Evolutionary conservation across 1,284 basidiomycete genomes (phyloP).

Genomic region (Vanrija humicola): DNA sequence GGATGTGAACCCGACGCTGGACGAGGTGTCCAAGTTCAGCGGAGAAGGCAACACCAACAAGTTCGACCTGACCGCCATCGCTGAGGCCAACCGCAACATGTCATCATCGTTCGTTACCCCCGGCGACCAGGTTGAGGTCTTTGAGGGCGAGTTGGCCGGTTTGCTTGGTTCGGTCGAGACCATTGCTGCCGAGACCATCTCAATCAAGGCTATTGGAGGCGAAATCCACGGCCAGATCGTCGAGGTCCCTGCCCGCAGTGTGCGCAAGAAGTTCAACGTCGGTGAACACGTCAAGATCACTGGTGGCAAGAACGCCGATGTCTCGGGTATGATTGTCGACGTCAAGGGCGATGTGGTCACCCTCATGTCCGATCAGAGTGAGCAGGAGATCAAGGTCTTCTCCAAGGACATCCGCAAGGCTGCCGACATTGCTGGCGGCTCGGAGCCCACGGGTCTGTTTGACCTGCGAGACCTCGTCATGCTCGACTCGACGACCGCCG

Average conservation of each 20-base stretch:
- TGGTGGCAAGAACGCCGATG: slow-evolving; percentile 87
- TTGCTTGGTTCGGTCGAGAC: slow-evolving; percentile 88
- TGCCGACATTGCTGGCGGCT: slow-evolving; percentile 84
- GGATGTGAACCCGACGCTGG: slow-evolving; percentile 89
- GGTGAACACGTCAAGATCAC: slow-evolving; percentile 99
- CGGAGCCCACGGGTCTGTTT: slow-evolving; percentile 67
- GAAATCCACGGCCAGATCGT: slow-evolving; percentile 68
- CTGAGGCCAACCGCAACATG: slow-evolving; percentile 42
- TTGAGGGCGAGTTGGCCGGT: slow-evolving; percentile 93
- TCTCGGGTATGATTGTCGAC: slow-evolving; percentile 93
- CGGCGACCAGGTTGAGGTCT: slow-evolving; percentile 95
- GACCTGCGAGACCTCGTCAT: slow-evolving; percentile 96
- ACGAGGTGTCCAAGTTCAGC: slow-evolving; percentile 90
- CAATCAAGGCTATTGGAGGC: slow-evolving; percentile 59
- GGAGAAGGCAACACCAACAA: slow-evolving; percentile 47
- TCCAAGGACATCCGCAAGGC: slow-evolving; percentile 96
- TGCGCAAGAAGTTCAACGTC: slow-evolving; percentile 90
- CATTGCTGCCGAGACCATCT: slow-evolving; percentile 81
- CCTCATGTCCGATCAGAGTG: slow-evolving; percentile 93
- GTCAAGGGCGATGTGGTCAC: slow-evolving; percentile 89
- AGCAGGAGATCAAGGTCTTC: slow-evolving; percentile 96
- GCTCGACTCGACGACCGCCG: slow-evolving; percentile 88
- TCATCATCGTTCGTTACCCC: slow-evolving; percentile 83
- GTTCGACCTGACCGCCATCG: slow-evolving; percentile 45
- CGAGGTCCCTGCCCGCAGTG: slow-evolving; percentile 81